phyloP scores from a whole-genome alignment of 306 rosid species.

The Dryas drummondii region DNA sequence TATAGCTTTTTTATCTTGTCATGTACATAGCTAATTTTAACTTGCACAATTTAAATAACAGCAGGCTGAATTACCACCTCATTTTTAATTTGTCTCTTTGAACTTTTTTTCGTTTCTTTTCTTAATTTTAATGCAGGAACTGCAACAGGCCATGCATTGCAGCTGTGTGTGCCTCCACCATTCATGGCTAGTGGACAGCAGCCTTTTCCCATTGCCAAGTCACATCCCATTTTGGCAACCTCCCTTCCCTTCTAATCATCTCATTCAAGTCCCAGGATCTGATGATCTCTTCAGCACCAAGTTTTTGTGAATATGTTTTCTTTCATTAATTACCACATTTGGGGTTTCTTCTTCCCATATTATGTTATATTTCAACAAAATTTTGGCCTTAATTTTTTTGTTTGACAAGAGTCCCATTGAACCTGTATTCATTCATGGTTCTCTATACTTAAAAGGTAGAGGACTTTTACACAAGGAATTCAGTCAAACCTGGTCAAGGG shows the following conservation, averaged over 20 bases:
- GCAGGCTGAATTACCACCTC: background rate
- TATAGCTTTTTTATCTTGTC: background rate
- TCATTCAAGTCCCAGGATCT: constrained; percentile 56
- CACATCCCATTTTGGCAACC: constrained; percentile 62
- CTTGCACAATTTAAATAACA: background rate
- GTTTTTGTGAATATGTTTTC: constrained; percentile 33
- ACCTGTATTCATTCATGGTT: background rate
- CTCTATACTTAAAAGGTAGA: background rate
- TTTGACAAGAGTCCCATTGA: constrained; percentile 25
- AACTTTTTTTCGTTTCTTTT: constrained; percentile 12
- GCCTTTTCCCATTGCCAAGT: constrained; percentile 53
- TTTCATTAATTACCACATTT: background rate
- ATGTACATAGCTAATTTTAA: constrained; percentile 1
- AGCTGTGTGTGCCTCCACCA: constrained; percentile 53
- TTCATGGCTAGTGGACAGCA: constrained; percentile 53
- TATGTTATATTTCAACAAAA: constrained; percentile 13
- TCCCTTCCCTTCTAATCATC: constrained; percentile 44
- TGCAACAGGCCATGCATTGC: constrained; percentile 58
- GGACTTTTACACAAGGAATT: constrained; percentile 8
- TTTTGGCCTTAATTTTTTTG: constrained; percentile 28
- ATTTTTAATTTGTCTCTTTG: background rate
- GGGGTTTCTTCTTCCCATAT: constrained; percentile 5
- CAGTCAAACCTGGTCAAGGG: background rate
- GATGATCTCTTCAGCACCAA: constrained; percentile 45
- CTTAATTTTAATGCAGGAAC: constrained; percentile 45